Conservation (phyloP, 768 basidiomycete species). For the Mycena rosella region DNA sequence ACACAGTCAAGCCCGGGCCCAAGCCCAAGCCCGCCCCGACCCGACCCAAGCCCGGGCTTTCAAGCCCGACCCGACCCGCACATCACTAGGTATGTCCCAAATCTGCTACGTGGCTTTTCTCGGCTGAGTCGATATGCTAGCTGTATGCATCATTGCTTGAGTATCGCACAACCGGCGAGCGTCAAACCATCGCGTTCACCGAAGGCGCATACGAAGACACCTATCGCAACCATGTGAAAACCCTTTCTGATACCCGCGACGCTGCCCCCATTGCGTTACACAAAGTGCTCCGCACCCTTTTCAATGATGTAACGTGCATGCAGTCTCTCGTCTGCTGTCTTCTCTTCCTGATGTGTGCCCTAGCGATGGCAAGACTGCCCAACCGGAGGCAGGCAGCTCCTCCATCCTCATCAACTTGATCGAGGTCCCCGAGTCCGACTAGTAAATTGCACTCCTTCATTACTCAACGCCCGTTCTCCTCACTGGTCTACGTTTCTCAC, state of each 20-base stretch:
- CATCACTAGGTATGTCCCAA: too few species aligned
- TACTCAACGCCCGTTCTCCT: too few species aligned
- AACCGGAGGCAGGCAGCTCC: background rate
- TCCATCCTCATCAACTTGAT: constrained; percentile 1
- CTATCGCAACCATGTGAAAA: constrained; percentile 14
- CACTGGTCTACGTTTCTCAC: too few species aligned
- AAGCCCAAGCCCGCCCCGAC: too few species aligned
- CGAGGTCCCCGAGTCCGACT: constrained; percentile 5
- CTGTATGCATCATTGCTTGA: constrained; percentile 12
- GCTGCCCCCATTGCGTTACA: constrained; percentile 1
- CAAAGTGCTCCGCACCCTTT: constrained; percentile 11
- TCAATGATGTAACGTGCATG: constrained; percentile 1
- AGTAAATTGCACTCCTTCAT: too few species aligned
- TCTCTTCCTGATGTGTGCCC: background rate
- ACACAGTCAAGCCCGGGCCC: too few species aligned
- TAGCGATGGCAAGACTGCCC: background rate
- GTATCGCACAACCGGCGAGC: constrained; percentile 3
- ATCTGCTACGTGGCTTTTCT: too few species aligned
- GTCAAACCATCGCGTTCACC: constrained; percentile 17
- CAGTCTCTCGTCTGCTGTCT: background rate
- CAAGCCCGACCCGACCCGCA: too few species aligned
- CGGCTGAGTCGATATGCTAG: too few species aligned
- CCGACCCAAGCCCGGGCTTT: too few species aligned
- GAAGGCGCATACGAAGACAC: constrained; percentile 16
- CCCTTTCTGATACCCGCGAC: constrained; percentile 5